Evolutionary conservation across 352 stramenopile genomes (phyloP).

Genomic region (Globisporangium spiculum): DNA sequence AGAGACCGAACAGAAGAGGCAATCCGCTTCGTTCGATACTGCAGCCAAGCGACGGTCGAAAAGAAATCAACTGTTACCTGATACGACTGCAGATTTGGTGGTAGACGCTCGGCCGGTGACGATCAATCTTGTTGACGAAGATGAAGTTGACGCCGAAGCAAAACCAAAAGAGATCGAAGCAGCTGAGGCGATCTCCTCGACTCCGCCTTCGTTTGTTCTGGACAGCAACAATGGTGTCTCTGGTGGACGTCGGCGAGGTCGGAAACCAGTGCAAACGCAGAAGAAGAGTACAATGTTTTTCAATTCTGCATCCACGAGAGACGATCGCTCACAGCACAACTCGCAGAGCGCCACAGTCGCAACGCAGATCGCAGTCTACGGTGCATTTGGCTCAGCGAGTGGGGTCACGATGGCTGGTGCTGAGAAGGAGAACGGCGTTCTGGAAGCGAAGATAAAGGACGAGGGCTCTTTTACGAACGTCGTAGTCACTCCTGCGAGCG

Average conservation of each 20-base stretch:
- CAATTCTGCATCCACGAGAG: background rate
- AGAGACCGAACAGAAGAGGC: conserved; percentile 4
- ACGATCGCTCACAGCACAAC: conserved; percentile 3
- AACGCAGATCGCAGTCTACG: conserved; percentile 17
- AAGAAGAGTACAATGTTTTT: background rate
- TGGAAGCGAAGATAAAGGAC: background rate
- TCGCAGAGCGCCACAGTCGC: background rate
- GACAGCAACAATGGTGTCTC: background rate
- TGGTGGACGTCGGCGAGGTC: conserved; percentile 13
- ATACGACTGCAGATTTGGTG: background rate
- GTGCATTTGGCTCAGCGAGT: conserved; percentile 15
- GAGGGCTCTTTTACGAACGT: background rate
- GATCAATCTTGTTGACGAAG: conserved; percentile 10
- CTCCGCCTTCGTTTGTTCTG: background rate
- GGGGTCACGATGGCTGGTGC: background rate
- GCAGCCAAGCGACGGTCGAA: background rate
- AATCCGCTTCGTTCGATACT: conserved; percentile 10
- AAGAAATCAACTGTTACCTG: background rate
- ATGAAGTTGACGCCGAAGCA: background rate
- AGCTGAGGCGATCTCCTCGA: background rate
- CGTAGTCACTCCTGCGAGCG: background rate
- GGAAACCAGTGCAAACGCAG: conserved; percentile 16
- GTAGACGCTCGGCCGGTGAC: conserved; percentile 2
- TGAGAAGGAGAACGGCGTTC: conserved; percentile 3
- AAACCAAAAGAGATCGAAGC: conserved; percentile 1